Evolutionary conservation across 176 grass and related monocot genomes (phyloP), one percentile per base, ranked within the genome.

Genomic region (Musa beccarii): DNA sequence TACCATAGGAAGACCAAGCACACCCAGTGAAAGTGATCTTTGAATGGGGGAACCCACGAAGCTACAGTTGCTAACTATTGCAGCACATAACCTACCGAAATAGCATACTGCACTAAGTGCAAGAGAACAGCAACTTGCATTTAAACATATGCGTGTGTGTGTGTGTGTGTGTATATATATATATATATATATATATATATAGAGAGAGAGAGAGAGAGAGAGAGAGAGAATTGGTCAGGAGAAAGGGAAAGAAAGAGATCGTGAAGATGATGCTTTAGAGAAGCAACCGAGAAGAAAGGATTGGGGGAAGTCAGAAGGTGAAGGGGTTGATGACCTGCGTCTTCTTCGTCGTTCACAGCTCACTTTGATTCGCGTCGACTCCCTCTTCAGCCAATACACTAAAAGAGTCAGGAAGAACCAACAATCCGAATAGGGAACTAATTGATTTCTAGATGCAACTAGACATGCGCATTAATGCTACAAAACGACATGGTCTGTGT

Each of bases 311-410:
- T 6, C 34, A 43, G 34, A 43, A 43, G 34, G 34, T 72, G 81
- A 92, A 90, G 92, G 75, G 85, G 88, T 96, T 6, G 34, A 43
- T 79, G 93, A 90, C 87, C 85, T 75, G 83, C 83, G 86, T 62
- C 87, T 82, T 87, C 81, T 90, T 89, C 85, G 92, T 96, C 89
- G 92, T 87, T 87, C 89, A 82, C 79, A 80, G 81, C 87, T 81
- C 73, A 82, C 55, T 63, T 90, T 90, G 87, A 90, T 97, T 97
- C 86, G 81, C 84, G 79, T 76, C 89, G 93, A 93, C 90, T 89
- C 90, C 87, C 84, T 78, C 87, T 83, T 85, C 77, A 67, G 56
- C 59, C 69, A 89, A 80, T 77, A 70, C 63, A 50, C 57, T 17
- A 62, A 62, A 62, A 7, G 57, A 15, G 9, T 43, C 4, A 43